Evolutionary conservation across 2,329 filamentous ascomycete species (phyloP).

Genomic region (Fusarium sp.): DNA sequence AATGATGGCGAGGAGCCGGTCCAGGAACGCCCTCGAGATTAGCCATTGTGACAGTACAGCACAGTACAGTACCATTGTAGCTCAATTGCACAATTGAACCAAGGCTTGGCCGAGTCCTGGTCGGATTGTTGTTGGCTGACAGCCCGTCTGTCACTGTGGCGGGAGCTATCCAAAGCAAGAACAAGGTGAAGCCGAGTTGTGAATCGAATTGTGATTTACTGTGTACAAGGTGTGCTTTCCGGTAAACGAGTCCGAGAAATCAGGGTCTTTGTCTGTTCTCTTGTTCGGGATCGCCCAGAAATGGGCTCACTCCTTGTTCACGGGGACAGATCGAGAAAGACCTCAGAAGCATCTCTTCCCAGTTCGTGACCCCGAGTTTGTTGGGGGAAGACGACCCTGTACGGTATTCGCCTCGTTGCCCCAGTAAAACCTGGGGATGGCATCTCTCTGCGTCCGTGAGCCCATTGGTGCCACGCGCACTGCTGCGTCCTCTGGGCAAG

Average conservation of each 20-base stretch:
- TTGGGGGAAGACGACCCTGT: constrained; percentile 27
- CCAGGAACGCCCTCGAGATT: constrained; percentile 13
- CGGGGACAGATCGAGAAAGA: constrained; percentile 20
- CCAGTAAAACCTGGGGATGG: constrained; percentile 37
- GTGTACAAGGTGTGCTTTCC: constrained; percentile 4
- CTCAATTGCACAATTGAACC: constrained; percentile 24
- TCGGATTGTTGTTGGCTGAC: constrained; percentile 26
- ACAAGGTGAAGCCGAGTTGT: constrained; percentile 3
- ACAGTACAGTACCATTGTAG: background rate
- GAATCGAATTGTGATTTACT: constrained; percentile 1
- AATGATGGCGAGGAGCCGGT: background rate
- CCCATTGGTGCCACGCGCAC: constrained; percentile 43
- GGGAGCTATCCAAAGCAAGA: constrained; percentile 21
- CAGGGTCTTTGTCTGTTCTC: constrained; percentile 23
- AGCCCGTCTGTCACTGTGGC: constrained; percentile 22
- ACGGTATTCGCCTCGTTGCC: constrained; percentile 13
- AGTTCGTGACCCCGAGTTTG: constrained; percentile 13
- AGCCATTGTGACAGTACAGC: constrained; percentile 12
- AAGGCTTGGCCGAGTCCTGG: constrained; percentile 13
- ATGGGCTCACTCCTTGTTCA: constrained; percentile 29
- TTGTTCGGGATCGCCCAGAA: constrained; percentile 22
- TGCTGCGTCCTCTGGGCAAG: constrained; percentile 22
- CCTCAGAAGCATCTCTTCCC: constrained; percentile 21
- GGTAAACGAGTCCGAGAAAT: background rate
- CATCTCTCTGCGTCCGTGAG: constrained; percentile 27